These are phyloP conservation scores for Salicornia ramosissima DNA, from an alignment of 148 eudicot species.

Conservation along the genomic window DNA sequence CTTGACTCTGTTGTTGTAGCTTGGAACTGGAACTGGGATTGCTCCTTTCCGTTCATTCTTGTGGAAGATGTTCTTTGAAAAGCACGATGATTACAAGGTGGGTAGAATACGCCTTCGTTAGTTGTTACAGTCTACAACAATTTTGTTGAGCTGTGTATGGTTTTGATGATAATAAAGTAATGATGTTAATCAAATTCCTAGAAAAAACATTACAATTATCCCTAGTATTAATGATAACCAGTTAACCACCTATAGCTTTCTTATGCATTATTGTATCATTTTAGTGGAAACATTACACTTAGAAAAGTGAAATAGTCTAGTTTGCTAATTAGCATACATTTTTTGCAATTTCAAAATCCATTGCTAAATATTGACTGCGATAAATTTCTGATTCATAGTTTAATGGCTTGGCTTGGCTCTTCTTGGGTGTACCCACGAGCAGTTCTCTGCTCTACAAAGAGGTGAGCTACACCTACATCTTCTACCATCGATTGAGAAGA, in stretches of 20 bases:
- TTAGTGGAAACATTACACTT: not conserved
- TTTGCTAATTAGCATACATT: not conserved
- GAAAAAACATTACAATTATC: too few species aligned
- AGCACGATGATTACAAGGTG: slow-evolving; percentile 93
- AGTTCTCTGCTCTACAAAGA: slow-evolving; percentile 94
- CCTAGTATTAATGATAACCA: not conserved
- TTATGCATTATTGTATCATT: too few species aligned
- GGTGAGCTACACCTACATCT: slow-evolving; percentile 35
- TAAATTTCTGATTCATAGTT: slow-evolving; percentile 44
- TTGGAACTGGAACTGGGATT: slow-evolving; percentile 97
- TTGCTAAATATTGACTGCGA: not conserved
- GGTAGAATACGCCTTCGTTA: slow-evolving; percentile 4
- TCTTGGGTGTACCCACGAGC: slow-evolving; percentile 98
- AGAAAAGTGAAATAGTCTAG: not conserved
- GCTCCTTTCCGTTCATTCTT: slow-evolving; percentile 97
- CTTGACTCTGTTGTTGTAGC: slow-evolving; percentile 41
- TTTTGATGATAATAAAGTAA: too few species aligned
- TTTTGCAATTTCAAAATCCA: not conserved
- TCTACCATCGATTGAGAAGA: not conserved
- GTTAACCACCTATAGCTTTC: not conserved
- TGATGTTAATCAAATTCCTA: too few species aligned
- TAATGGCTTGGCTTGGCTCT: slow-evolving; percentile 98
- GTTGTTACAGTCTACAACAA: too few species aligned
- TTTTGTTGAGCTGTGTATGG: too few species aligned
- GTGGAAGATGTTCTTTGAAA: slow-evolving; percentile 99